Evolutionary conservation across 1,284 basidiomycete species (phyloP), one percentile per base, ranked within the genome.

Genomic region (Ustanciosporium gigantosporum): DNA sequence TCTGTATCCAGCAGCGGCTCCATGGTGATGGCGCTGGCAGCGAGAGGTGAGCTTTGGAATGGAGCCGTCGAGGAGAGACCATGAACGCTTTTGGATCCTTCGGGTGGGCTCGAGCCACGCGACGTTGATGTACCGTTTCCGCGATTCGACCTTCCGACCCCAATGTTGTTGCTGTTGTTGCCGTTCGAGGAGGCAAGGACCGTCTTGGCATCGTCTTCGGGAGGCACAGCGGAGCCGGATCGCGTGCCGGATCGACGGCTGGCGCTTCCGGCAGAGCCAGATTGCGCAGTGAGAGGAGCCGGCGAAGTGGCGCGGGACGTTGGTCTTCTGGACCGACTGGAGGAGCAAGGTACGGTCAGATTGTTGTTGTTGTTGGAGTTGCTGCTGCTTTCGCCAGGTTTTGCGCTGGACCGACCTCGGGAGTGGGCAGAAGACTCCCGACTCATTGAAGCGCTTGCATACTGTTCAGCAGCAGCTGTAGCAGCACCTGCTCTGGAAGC

Each of bases 21-120:
- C 49, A 61, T 61, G 14, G 64, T 66, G 43, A 66, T 61, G 17
- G 53, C 52, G 22, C 53, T 52, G 3, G 64, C 58, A 27, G 64
- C 64, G 3, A 66, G 46, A 17, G 64, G 64, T 35, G 57, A 61
- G 41, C 53, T 58, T 23, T 61, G 64, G 41, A 66, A 57, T 1
- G 64, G 64, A 0, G 62, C 62, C 8, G 56, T 59, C 16, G 57
- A 66, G 24, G 49, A 31, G n/a, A 57, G 40, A 5, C 43, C 48
- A 36, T 61, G 48, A 23, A 52, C 52, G 25, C 39, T 52, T 43
- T 66, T 60, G 50, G 34, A 46, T 31, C 31, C 39, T 19, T 65
- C 60, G 0, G 60, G 60, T 14, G 60, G 60, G 27, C 62, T 66
- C 3, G 31, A 46, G 41, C 57, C 57, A 4, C 57, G 45, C 21